Evolutionary conservation across 345 rosid genomes (phyloP), one percentile per base, ranked within the genome.

Genomic region (Hypericum androsaemum): DNA sequence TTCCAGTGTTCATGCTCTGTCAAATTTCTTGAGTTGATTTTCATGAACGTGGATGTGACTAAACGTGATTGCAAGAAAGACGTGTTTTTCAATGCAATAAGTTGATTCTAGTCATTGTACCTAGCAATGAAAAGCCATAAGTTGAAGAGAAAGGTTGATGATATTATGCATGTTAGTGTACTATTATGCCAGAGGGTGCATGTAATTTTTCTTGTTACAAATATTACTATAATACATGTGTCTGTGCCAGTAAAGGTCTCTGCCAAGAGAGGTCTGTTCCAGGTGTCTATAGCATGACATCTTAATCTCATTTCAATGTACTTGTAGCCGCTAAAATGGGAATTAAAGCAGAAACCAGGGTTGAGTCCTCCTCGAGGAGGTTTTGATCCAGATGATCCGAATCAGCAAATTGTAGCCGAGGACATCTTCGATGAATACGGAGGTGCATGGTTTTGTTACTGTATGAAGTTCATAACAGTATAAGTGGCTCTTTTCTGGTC

Each of bases 301-400:
- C 9, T 35, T 39, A 12, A 47, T 50, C 10, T 43, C 36, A 9
- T 46, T 46, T 46, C 22, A 14, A 3, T 32, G 7, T 46, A 32
- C 4, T 22, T 64, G 67, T 66, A 92, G 98, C 89, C 94, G 48
- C 75, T 85, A 49, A 92, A 87, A 79, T 92, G 98, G 98, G 98
- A 88, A 69, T 70, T 92, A 71, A 92, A 88, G 73, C 96, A 84
- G 74, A 82, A 85, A 75, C 89, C 95, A 7, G 98, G 98, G 39
- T 61, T 92, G 77, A 85, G 94, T 72, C 98, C 96, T 67, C 98
- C 98, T 62, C 95, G 82, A 50, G 98, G 98, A 54, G 98, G 96
- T 52, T 92, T 84, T 77, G 64, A 77, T 66, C 88, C 68, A 8
- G 84, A 83, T 54, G 89, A 92, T 67, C 94, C 96, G 59, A 92